phyloP scores from a whole-genome alignment of 2,329 filamentous ascomycete genomes.

The Parascedosporium putredinis region DNA sequence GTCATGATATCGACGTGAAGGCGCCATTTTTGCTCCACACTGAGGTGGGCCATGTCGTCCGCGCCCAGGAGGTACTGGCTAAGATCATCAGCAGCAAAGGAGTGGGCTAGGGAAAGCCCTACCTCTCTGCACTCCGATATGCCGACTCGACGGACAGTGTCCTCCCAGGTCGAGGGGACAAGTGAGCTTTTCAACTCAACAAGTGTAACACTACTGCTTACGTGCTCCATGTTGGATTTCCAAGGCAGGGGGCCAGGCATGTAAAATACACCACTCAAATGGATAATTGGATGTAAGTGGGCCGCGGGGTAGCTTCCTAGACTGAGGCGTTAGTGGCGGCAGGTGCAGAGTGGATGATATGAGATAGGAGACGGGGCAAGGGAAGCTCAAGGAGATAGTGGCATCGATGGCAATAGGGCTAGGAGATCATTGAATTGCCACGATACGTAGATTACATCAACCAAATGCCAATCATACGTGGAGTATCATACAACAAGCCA shows the following conservation, averaged over 20 bases:
- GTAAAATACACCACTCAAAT: neutral
- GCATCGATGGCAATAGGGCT: neutral
- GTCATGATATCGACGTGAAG: conserved; percentile 69
- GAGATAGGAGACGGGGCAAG: too few species aligned
- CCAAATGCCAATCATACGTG: too few species aligned
- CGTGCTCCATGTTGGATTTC: conserved; percentile 32
- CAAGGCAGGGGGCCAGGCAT: neutral
- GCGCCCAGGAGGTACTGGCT: conserved; percentile 66
- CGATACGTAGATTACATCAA: neutral
- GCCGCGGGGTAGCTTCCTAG: neutral
- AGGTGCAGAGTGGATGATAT: neutral
- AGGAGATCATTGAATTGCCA: too few species aligned
- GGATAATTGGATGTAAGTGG: neutral
- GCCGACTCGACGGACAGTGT: conserved; percentile 50
- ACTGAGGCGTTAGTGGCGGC: neutral
- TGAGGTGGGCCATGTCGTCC: conserved; percentile 52
- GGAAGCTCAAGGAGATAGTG: neutral
- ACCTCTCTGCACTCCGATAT: conserved; percentile 62
- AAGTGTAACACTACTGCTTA: conserved; percentile 20
- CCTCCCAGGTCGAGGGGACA: conserved; percentile 40
- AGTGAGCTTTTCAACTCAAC: conserved; percentile 31
- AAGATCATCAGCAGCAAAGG: conserved; percentile 66
- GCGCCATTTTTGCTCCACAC: conserved; percentile 60
- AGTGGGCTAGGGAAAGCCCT: conserved; percentile 61
- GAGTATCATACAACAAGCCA: neutral